Conservation (phyloP, 257 asterid genomes). For the Haberlea rhodopensis region DNA sequence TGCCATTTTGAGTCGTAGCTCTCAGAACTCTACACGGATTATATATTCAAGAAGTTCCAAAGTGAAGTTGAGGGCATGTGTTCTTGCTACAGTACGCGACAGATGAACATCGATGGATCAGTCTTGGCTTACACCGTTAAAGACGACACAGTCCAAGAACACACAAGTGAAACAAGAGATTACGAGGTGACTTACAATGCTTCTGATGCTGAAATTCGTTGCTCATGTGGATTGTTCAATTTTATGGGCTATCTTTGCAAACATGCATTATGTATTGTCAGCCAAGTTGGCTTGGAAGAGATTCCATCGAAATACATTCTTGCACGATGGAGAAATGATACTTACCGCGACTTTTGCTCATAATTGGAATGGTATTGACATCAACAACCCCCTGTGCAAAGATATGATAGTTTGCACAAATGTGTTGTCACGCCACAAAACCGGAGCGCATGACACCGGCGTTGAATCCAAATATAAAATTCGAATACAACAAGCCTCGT, state of each 20-base stretch:
- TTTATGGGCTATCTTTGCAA: conserved; percentile 61
- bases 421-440: too few relatives aligned
- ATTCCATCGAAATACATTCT: conserved; percentile 63
- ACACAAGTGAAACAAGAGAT: conserved; percentile 37
- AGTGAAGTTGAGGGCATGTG: conserved; percentile 49
- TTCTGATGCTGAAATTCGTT: conserved; percentile 36
- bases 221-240: conserved; percentile 54
- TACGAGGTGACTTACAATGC: conserved; percentile 49
- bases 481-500: too few relatives aligned
- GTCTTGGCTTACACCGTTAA: conserved; percentile 34
- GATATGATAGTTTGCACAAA: conserved; percentile 49
- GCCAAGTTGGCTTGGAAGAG: conserved; percentile 48
- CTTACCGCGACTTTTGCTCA: conserved; percentile 30
- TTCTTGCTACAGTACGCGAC: conserved; percentile 38
- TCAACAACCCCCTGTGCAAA: conserved; percentile 49
- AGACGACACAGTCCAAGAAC: conserved; percentile 42
- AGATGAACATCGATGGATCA: conserved; percentile 36
- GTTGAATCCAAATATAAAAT: too few relatives aligned
- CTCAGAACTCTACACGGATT: conserved; percentile 43
- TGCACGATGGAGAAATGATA: conserved; percentile 58
- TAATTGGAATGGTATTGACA: conserved; percentile 40
- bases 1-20: conserved; percentile 49
- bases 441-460: too few relatives aligned
- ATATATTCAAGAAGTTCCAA: conserved; percentile 42
- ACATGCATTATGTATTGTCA: conserved; percentile 50